phyloP scores from a whole-genome alignment of 352 stramenopile species.

The Phytophthora citrophthora region DNA sequence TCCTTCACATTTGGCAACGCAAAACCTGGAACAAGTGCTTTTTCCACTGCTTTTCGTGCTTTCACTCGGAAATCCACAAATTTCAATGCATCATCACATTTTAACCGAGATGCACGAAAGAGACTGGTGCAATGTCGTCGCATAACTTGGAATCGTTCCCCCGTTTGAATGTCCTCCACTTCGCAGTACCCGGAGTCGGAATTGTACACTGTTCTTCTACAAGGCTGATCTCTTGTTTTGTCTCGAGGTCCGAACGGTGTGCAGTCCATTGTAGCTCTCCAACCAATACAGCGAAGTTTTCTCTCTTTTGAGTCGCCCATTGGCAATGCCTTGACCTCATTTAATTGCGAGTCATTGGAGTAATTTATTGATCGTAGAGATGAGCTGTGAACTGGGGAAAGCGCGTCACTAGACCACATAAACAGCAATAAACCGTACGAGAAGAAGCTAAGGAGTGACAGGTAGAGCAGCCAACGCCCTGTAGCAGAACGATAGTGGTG shows the following conservation, averaged over 20 bases:
- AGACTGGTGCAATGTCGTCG: conserved; percentile 34
- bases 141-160: conserved; percentile 40
- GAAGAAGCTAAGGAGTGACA: conserved; percentile 9
- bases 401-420: conserved; percentile 15
- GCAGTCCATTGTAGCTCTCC: conserved; percentile 28
- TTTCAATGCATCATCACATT: conserved; percentile 42
- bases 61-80: conserved; percentile 40
- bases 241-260: conserved; percentile 22
- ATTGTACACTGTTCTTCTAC: conserved; percentile 18
- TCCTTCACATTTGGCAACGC: conserved; percentile 17
- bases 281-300: conserved; percentile 26
- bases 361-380: background rate
- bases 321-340: conserved; percentile 5
- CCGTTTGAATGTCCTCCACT: conserved; percentile 32
- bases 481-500: background rate
- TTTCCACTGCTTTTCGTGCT: conserved; percentile 18
- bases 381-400: background rate
- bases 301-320: conserved; percentile 19
- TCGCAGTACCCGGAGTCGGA: conserved; percentile 49
- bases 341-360: background rate
- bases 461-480: conserved; percentile 12
- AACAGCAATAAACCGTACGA: conserved; percentile 20
- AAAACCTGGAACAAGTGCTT: conserved; percentile 22
- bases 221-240: conserved; percentile 15
- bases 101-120: conserved; percentile 24